Base-by-base conservation (phyloP, 768 basidiomycete species). In the Leccinum boreale region DNA sequence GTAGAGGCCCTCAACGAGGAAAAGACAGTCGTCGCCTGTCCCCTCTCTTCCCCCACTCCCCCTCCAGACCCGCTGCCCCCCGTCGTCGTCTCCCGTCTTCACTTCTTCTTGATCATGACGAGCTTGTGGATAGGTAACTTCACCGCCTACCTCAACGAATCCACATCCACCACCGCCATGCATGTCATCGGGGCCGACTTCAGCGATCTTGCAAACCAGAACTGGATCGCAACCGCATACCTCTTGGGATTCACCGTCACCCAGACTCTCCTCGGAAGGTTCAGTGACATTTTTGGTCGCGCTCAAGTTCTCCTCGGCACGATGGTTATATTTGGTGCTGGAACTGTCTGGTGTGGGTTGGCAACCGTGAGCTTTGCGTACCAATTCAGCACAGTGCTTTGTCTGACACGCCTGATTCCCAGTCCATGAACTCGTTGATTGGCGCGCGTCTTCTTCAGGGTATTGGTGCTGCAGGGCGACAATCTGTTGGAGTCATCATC, bases 191-290 rank as follows among this genome's bases (percentile, higher is more conserved):
- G 71, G 14, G 67, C 67, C 17, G 62, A 73, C 26, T 71, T 73
- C 35, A 23, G 59, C 11, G 65, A 61, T 8, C 65, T 74, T 21
- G 52, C 73, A 1, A 73, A 69, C 62, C 72, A 73, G 24, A 73
- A 73, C 51, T 73, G 72, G 72, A 62, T 73, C 33, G 72, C 72
- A 3, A 73, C 72, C 0, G 68, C 72, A 4, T 73, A 73, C 57
- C 59, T 73, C 58, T 55, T 73, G 63, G 72, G 72, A 28, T 73
- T 73, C 46, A 73, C 74, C 45, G 74, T 75, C 60, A 73, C 74
- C 0, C 72, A 73, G 48, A 73, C 69, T 0, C 58, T 73, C 1
- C 72, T 73, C 10, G 72, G 72, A 55, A 69, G 63, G 35, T 74
- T 73, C 53, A 71, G 74, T 44, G 72, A 73, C 28, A 70, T 73